Base-by-base conservation (phyloP, 805 yeast genomes). In the Torulaspora delbrueckii region DNA sequence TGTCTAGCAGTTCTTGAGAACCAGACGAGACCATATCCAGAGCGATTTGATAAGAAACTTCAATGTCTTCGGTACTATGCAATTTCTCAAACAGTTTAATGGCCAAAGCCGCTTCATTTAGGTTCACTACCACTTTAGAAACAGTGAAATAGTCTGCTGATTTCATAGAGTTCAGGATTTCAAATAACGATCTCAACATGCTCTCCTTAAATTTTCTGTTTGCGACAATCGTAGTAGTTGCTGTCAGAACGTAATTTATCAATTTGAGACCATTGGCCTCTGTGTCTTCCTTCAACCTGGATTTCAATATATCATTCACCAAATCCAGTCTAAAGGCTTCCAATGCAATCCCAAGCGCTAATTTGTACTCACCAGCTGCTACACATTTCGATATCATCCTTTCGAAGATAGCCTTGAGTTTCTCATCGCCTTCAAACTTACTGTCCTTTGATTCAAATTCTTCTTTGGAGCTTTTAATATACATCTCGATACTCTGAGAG, bases 1-100 rank as follows among this genome's bases (percentile, higher is more conserved):
- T 74, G 45, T 80, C 83, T 47, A 90, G 74, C 54, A 93, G 74
- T 61, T 87, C 95, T 70, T 91, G 98, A 6, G 96, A 79, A 0
- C 96, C 96, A 12, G 95, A 82, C 44, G 81, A 82, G 5, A 90
- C 97, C 48, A 93, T 76, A 65, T 93, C 99, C 65, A 93, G 93
- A 1, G 97, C 97, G 43, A 91, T 86, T 72, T 93, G 99, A 66
- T 80, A 86, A 2, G 95, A 95, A 48, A 85, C 73, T 52, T 80
- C 72, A 39, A 74, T 77, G 40, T 74, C 67, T n/a, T 71, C 66
- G 9, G 60, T 65, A 2, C 62, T 51, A 3, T 60, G 56, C 33
- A 87, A 59, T 48, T 76, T 76, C 55, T 76, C 75, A 65, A 91
- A 86, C 38, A 89, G 70, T 45, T 75, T 72, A 31, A 79, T 73